Conservation (phyloP, 129 eudicot genomes). For the Escallonia herrerae region DNA sequence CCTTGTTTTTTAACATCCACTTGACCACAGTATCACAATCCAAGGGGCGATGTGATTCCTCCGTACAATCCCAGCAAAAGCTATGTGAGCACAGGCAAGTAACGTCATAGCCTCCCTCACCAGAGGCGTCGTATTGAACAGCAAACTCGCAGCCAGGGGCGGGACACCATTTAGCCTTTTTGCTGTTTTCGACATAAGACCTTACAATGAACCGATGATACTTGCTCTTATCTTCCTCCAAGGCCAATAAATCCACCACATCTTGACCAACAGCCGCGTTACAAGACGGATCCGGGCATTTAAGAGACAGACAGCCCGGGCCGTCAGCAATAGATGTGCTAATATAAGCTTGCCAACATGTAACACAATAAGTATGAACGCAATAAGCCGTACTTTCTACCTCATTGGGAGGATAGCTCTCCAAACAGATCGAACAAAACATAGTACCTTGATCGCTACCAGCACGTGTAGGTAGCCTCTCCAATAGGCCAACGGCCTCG, state of each 20-base stretch:
- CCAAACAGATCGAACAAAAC: conserved; percentile 37
- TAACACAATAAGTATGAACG: conserved; percentile 24
- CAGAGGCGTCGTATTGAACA: conserved; percentile 27
- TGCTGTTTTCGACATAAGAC: conserved; percentile 29
- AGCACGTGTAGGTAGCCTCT: background rate
- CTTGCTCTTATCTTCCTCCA: conserved; percentile 13
- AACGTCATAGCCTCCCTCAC: conserved; percentile 23
- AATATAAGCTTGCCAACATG: conserved; percentile 34
- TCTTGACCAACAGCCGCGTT: conserved; percentile 25
- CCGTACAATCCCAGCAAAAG: conserved; percentile 42
- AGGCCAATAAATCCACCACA: conserved; percentile 15
- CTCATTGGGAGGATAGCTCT: background rate
- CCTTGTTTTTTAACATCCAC: conserved; percentile 14
- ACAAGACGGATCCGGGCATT: conserved; percentile 44
- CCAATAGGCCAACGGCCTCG: conserved; percentile 19
- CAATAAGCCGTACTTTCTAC: conserved; percentile 2
- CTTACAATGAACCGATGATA: conserved; percentile 8
- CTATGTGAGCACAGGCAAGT: conserved; percentile 25
- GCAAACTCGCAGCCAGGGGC: conserved; percentile 43
- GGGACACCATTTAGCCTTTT: conserved; percentile 46
- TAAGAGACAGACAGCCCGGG: conserved; percentile 34
- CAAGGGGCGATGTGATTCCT: conserved; percentile 56
- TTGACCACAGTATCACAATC: conserved; percentile 35
- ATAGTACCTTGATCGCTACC: background rate
- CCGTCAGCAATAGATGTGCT: conserved; percentile 24